These are phyloP conservation scores for Tetradesmus lagerheimii DNA, from an alignment of 139 green algal species.

Conservation along the genomic window DNA sequence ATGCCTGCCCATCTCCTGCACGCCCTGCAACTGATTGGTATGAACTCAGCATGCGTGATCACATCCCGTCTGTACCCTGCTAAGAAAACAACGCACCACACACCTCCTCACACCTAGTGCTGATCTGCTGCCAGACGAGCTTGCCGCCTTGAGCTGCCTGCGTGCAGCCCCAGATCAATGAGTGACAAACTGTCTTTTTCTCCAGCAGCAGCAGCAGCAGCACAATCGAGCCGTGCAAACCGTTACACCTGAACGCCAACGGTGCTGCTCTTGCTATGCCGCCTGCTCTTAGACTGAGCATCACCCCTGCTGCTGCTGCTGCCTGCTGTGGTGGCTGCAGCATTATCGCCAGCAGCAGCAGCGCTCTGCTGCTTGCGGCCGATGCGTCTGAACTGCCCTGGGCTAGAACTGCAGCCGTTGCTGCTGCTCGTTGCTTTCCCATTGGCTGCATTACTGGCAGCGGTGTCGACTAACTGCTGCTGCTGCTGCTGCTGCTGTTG, in stretches of 20 bases:
- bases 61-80: background rate
- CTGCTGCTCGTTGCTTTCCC: background rate
- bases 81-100: no score
- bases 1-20: no score
- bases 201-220: no score
- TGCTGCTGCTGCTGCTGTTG: conserved; percentile 15
- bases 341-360: background rate
- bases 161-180: no score
- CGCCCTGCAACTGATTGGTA: no score
- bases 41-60: no score
- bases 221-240: no score
- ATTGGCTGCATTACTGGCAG: background rate
- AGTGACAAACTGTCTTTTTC: no score
- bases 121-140: no score
- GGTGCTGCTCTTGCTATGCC: background rate
- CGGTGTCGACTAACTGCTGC: background rate
- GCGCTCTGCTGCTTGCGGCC: background rate
- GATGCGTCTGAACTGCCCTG: background rate
- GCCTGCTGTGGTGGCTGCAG: background rate
- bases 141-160: no score
- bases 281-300: background rate
- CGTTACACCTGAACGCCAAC: no score
- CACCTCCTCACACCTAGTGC: no score
- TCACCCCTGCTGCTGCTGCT: background rate
- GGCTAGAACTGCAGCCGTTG: background rate